Conservation (phyloP, 2,329 filamentous ascomycete species). For the Neocatenulostroma microsporum region DNA sequence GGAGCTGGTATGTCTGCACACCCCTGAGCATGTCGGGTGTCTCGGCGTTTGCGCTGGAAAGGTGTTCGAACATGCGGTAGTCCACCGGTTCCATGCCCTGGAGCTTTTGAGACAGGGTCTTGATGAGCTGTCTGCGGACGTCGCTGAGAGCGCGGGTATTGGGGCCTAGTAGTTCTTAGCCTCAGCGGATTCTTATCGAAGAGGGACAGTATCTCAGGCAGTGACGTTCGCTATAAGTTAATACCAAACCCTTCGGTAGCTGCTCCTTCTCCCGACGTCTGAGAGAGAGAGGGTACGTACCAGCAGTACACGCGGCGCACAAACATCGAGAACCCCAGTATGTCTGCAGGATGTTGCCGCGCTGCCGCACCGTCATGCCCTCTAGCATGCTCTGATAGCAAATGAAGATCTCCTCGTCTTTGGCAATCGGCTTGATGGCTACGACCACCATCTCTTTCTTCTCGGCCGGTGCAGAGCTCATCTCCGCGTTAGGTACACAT, state of each 20-base stretch:
- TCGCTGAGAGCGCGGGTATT: background rate
- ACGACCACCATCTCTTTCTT: background rate
- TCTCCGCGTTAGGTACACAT: slow-evolving; percentile 9
- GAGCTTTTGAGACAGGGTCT: background rate
- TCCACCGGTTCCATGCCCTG: too few species aligned
- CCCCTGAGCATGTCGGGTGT: too few species aligned
- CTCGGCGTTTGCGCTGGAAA: too few species aligned
- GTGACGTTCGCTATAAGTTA: too few species aligned
- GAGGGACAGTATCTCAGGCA: background rate
- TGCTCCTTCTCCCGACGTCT: too few species aligned
- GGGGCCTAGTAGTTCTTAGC: too few species aligned
- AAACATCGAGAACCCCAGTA: slow-evolving; percentile 7
- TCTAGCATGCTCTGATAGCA: slow-evolving; percentile 3
- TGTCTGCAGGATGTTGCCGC: background rate
- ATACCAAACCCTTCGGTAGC: too few species aligned
- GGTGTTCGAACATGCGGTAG: too few species aligned
- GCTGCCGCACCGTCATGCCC: background rate
- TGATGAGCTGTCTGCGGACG: background rate
- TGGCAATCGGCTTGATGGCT: slow-evolving; percentile 6
- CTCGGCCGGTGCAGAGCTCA: background rate
- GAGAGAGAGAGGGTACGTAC: too few species aligned
- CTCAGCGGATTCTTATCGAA: too few species aligned
- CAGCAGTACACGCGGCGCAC: slow-evolving; percentile 4
- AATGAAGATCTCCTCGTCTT: slow-evolving; percentile 10
- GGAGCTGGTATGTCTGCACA: too few species aligned